Base-by-base conservation (phyloP, 306 rosid species). In the Abrus pulchellus region DNA sequence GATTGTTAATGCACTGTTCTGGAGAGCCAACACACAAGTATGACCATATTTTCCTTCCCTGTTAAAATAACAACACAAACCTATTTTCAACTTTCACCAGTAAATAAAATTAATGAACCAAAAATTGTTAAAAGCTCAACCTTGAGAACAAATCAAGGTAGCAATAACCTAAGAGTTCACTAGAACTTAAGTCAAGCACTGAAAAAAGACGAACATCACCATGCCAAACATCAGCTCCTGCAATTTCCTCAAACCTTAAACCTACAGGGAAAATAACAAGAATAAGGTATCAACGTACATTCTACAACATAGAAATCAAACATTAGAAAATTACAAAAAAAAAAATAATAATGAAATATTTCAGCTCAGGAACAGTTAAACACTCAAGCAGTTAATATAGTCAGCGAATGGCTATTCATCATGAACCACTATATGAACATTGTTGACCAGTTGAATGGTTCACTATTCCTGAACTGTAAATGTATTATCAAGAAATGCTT, bases 41-140 rank as follows among this genome's bases (percentile, higher is more conserved):
- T 93, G 94, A 75, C 83, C 85, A 81, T 89, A 95, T 84, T 95
- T 95, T 73, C 92, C 97, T 83, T 91, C 91, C 91, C 98, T 95
- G 89, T 80, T 49, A 79, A 74, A 80, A 72, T 34, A 54, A 82
- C 47, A 87, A 69, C 10, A 77, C 20, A 72, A 83, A 53, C 68
- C 41, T 63, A 47, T 54, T 66, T 82, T 77, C 40, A 77, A 78
- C 30, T 83, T 80, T 62, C 69, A 82, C 40, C 34, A 29, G 83
- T 61, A 59, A 72, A 71, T 30, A 71, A 60, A 77, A 43, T 32
- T 30, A 68, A 11, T 52, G 44, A 44, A 87, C 30, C 56, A 20
- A 75, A 56, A 56, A 12, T 67, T 38, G 61, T 60, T 82, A 44
- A 69, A 61, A 65, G 69, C 41, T 76, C 72, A 72, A 95, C 99